Base-by-base conservation (phyloP, 257 asterid genomes). In the Salvia splendens region DNA sequence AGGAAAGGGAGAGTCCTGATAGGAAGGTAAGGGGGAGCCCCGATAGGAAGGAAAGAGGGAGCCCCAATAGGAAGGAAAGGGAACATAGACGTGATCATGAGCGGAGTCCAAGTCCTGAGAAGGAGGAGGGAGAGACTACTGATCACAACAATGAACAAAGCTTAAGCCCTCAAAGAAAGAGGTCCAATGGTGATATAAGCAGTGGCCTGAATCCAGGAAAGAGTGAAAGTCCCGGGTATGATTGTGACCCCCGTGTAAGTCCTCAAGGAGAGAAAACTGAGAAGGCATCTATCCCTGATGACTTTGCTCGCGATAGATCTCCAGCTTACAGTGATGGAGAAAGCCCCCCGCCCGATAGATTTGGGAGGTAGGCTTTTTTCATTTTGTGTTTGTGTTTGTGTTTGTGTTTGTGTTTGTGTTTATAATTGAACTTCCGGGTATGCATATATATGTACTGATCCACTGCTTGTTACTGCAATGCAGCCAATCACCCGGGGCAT, bases 401-500 rank as follows among this genome's bases (percentile, higher is more conserved):
- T n/a, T n/a, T n/a, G n/a, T n/a, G n/a, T 51, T 57, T 28, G 3
- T 4, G 2, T 46, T 61, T 7, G 15, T 48, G 20, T 24, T 43
- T 41, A 20, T 20, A 20, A 20, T 20, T 20, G 24, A 1, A 0
- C 24, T 20, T 20, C 24, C 24, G 1, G 0, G 24, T 20, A 20
- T 20, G 1, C 63, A 7, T 32, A n/a, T 10, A 5, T 43, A 12
- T 38, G 24, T 40, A 16, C 40, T 71, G 10, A 68, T 65, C n/a
- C 41, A 36, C 41, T 12, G 14, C 4, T 59, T 16, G 0, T 70
- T 51, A 59, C 53, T 72, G 71, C 64, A 47, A 75, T 78, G 83
- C 91, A 88, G 93, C 64, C 81, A 66, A 66, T 79, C 91, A 20
- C 79, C 91, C 0, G 55, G 70, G 8, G 76, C 80, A 12, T 68